phyloP scores from a whole-genome alignment of 2,329 filamentous ascomycete genomes.

The Westerdykella ornata region DNA sequence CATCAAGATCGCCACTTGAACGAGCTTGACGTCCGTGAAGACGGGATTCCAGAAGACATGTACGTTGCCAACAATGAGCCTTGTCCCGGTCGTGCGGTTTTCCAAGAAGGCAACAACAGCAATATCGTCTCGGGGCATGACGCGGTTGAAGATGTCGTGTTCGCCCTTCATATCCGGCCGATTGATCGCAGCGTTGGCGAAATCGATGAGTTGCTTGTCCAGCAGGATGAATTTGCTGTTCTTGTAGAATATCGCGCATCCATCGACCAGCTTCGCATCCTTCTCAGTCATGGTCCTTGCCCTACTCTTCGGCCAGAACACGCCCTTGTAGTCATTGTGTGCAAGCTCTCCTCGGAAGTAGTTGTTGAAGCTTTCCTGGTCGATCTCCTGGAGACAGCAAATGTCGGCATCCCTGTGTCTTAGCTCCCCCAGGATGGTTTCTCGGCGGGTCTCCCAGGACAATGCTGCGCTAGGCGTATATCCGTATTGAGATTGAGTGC shows the following conservation, averaged over 20 bases:
- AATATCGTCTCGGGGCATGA: conserved; percentile 98
- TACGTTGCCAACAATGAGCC: conserved; percentile 86
- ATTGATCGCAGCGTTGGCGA: conserved; percentile 85
- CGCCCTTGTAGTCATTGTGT: conserved; percentile 83
- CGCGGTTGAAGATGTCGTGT: conserved; percentile 94
- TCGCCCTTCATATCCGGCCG: conserved; percentile 95
- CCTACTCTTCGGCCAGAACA: conserved; percentile 85
- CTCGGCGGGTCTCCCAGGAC: conserved; percentile 78
- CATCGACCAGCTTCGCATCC: conserved; percentile 85
- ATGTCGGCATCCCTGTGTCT: conserved; percentile 76
- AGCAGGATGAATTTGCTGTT: conserved; percentile 59
- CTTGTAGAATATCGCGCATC: conserved; percentile 96
- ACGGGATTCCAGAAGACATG: conserved; percentile 93
- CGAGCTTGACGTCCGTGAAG: conserved; percentile 88
- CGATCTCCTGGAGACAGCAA: conserved; percentile 88
- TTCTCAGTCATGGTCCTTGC: conserved; percentile 87
- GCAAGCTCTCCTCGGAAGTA: conserved; percentile 84
- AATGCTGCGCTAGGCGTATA: conserved; percentile 80
- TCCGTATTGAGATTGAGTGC: conserved; percentile 76
- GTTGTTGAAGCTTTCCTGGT: conserved; percentile 83
- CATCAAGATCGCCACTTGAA: conserved; percentile 93
- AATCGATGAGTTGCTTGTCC: conserved; percentile 91
- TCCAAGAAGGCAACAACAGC: conserved; percentile 88
- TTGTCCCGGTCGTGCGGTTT: conserved; percentile 80
- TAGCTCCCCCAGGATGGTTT: conserved; percentile 77